phyloP scores from a whole-genome alignment of 306 rosid genomes.

The Casuarina glauca region DNA sequence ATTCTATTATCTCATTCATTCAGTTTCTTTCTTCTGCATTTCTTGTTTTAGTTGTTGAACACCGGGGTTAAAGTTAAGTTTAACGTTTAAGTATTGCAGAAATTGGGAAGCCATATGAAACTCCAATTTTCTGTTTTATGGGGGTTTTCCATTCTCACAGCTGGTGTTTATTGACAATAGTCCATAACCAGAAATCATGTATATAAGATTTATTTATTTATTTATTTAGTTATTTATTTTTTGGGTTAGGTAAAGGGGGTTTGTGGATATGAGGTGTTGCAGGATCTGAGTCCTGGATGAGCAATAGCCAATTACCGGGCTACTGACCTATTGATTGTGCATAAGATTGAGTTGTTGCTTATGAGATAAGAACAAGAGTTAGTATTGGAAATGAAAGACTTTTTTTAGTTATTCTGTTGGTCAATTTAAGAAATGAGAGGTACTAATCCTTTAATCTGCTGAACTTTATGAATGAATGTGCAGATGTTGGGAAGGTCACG shows the following conservation, averaged over 20 bases:
- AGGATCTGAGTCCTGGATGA: no score
- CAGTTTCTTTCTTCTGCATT: background rate
- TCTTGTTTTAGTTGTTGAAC: background rate
- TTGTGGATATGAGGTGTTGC: no score
- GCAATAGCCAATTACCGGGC: no score
- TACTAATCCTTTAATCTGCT: conserved; percentile 20
- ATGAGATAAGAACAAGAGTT: conserved; percentile 4
- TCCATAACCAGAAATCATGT: background rate
- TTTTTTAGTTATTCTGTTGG: conserved; percentile 6
- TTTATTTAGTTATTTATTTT: no score
- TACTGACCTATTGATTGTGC: no score
- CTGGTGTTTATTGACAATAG: background rate
- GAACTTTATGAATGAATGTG: conserved; percentile 14
- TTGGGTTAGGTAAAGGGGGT: no score
- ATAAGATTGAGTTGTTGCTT: background rate
- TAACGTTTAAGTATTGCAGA: background rate
- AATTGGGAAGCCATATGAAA: background rate
- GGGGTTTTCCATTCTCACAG: background rate
- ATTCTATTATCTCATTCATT: background rate
- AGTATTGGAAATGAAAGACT: conserved; percentile 2
- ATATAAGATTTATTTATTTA: no score
- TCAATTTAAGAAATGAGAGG: background rate
- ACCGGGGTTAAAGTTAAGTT: conserved; percentile 10
- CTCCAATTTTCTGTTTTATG: background rate
- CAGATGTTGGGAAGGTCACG: conserved; percentile 93